Evolutionary conservation across 1,139 yeast genomes (phyloP).

Genomic region (Nadsonia commutata): DNA sequence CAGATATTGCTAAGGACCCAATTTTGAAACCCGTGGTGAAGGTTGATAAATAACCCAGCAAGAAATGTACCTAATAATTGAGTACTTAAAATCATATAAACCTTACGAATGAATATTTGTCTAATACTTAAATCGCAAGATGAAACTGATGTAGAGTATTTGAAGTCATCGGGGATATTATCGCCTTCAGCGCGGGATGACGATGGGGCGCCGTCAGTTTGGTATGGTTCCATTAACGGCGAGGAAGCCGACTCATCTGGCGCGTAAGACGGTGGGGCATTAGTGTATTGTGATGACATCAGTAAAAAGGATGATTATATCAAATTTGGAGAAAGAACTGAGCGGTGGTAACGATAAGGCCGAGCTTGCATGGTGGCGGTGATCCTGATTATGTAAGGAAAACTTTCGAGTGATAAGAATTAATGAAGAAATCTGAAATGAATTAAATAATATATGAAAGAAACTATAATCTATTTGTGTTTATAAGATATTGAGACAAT

Average conservation of each 20-base stretch:
- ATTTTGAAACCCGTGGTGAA: conserved; percentile 31
- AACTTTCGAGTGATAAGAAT: too few species aligned
- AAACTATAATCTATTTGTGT: too few species aligned
- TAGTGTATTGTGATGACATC: not conserved
- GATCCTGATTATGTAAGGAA: too few species aligned
- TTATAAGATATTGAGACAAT: too few species aligned
- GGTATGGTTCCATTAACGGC: not conserved
- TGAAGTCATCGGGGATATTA: conserved; percentile 53
- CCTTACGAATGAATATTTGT: conserved; percentile 64
- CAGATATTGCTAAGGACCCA: conserved; percentile 53
- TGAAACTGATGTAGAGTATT: conserved; percentile 64
- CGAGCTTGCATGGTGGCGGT: too few species aligned
- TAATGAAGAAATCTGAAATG: too few species aligned
- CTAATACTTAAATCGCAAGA: conserved; percentile 66
- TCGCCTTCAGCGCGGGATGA: conserved; percentile 17
- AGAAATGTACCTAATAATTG: conserved; percentile 52
- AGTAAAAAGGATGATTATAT: not conserved
- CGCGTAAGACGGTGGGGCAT: not conserved
- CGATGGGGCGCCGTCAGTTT: conserved; percentile 5
- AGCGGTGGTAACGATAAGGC: too few species aligned
- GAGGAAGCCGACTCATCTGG: not conserved
- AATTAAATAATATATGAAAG: too few species aligned
- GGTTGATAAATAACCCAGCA: conserved; percentile 41
- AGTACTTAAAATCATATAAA: conserved; percentile 51
- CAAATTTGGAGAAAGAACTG: too few species aligned